phyloP scores from a whole-genome alignment of 768 basidiomycete species.

The Rhodotorula kratochvilovae region DNA sequence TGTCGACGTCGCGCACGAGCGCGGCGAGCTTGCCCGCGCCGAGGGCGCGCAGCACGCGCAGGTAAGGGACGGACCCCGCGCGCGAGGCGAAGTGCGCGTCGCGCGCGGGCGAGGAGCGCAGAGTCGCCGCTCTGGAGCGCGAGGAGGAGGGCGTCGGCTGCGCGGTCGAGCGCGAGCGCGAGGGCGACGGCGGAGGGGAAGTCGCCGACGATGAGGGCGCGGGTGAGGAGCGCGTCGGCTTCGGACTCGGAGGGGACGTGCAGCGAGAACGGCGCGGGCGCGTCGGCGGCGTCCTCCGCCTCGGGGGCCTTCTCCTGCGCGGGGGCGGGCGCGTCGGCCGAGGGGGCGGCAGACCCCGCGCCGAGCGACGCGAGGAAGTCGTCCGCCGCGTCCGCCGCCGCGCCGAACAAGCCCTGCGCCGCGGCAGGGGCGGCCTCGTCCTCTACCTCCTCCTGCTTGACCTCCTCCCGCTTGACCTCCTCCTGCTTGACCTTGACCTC shows the following conservation, averaged over 20 bases:
- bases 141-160: conserved; percentile 88
- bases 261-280: neutral
- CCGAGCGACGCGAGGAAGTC: conserved; percentile 79
- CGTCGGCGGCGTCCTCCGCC: neutral
- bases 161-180: conserved; percentile 80
- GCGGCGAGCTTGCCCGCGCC: conserved; percentile 86
- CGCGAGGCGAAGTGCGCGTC: conserved; percentile 87
- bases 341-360: conserved; percentile 46
- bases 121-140: conserved; percentile 78
- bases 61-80: conserved; percentile 67
- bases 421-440: conserved; percentile 51
- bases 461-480: conserved; percentile 51
- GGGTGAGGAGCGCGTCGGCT: neutral
- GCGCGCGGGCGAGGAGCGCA: conserved; percentile 77
- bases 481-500: conserved; percentile 27
- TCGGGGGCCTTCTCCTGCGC: conserved; percentile 54
- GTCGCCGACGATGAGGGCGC: neutral
- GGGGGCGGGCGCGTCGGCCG: conserved; percentile 52
- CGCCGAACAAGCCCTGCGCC: conserved; percentile 44
- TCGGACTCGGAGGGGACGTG: neutral
- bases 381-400: conserved; percentile 28
- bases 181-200: conserved; percentile 59
- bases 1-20: conserved; percentile 76
- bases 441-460: no score
- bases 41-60: conserved; percentile 90